Base-by-base conservation (phyloP, 495 filamentous ascomycete genomes). In the Hypomontagnella submonticulosa region DNA sequence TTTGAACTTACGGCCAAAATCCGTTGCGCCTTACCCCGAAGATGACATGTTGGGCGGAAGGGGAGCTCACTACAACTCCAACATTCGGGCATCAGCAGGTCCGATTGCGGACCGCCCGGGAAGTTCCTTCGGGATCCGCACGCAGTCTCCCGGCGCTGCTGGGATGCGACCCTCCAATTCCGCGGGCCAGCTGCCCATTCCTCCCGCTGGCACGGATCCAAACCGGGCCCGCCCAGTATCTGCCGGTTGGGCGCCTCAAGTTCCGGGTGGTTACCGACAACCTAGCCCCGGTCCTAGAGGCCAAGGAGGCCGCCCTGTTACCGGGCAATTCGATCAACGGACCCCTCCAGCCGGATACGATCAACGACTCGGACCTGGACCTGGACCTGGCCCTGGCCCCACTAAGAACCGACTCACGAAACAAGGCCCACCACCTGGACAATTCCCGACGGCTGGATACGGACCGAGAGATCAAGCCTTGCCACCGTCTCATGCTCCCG, bases 71-170 rank as follows among this genome's bases (percentile, higher is more conserved):
- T 71, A 71, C 32, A 78, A 77, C 58, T 72, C 74, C 7, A 63
- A 58, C 40, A 76, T 71, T 58, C 79, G 72, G 60, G 75, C 71
- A 55, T 77, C 71, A 51, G 40, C 62, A 58, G 76, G 77, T 33
- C 84, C 80, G 0, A 74, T 68, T 34, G 81, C 83, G 12, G 84
- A 85, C 61, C 84, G 89, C 1, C 87, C 89, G 9, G 81, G 79
- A 48, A 90, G 88, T 58, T 87, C 89, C 10, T 89, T 89, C 72
- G 87, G 88, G 12, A 88, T 90, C 69, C 85, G 79, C 16, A 78
- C 82, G 0, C 61, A 74, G 15, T 57, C 61, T 20, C 71, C 56
- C 37, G 67, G 48, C 7, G 33, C 9, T 30, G 69, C 51, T 44
- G 65, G 66, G 7, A 61, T 70, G 56, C 71, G 61, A 13, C 51